Evolutionary conservation across 2,329 filamentous ascomycete species (phyloP), one percentile per base, ranked within the genome.

Genomic region (Talaromyces piceae): DNA sequence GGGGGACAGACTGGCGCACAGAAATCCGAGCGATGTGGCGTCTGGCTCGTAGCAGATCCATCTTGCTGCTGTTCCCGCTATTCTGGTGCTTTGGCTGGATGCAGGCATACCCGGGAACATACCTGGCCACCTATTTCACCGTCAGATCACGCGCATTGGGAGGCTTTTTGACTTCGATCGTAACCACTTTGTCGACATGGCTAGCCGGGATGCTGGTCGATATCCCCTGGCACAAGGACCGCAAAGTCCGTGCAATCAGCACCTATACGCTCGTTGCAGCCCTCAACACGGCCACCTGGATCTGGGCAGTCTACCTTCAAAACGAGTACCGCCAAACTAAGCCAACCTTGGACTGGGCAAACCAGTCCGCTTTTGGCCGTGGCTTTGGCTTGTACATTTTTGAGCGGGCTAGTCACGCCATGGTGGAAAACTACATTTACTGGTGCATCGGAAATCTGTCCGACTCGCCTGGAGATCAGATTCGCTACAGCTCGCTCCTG

Each of bases 101-200:
- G 52, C 79, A 76, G 71, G 78, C 75, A 0, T 79, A 79, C 23
- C 64, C 76, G 20, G 74, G 76, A 5, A 77, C 77, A 16, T 79
- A 79, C 57, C 66, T 78, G 13, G 73, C 76, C 8, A 73, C 70
- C 23, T 78, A 78, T 63, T 78, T 78, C 56, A 76, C 73, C 3
- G 76, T 78, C 2, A 70, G 76, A 2, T 63, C 75, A 0, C 64
- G 76, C 3, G 72, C 75, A 1, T 63, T 79, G 2, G 72, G 71
- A 0, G 69, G 74, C 18, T 58, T 61, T 0, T 56, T 78, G 39
- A 68, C 67, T 0, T 75, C 75, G 0, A 74, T 74, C 5, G 61
- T 78, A 22, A 72, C 67, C 1, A 75, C 74, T 0, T 70, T 72
- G 0, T 59, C 75, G 70, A 59, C 50, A 6, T 52, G 50, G 50